These are phyloP conservation scores for Pisolithus orientalis DNA, from an alignment of 768 basidiomycete genomes.

Conservation along the genomic window DNA sequence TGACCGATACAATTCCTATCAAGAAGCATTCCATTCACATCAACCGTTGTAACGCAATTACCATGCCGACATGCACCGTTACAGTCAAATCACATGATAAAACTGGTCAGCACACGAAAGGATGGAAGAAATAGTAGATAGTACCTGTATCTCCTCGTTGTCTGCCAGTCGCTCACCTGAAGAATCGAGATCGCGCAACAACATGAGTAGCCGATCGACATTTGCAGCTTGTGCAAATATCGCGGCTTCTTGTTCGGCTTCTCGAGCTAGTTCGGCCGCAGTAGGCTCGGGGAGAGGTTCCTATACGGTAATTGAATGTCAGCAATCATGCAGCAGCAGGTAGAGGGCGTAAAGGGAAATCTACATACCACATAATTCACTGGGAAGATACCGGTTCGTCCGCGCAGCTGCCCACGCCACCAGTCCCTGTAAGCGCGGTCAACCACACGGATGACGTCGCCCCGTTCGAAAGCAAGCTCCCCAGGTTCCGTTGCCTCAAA, in stretches of 20 bases:
- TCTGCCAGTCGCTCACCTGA: constrained; percentile 81
- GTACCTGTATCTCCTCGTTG: constrained; percentile 82
- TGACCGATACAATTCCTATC: constrained; percentile 81
- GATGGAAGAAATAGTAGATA: constrained; percentile 1
- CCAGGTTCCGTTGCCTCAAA: constrained; percentile 86
- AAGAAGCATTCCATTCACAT: constrained; percentile 2
- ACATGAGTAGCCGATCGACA: constrained; percentile 72
- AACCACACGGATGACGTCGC: constrained; percentile 91
- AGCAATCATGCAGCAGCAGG: not conserved
- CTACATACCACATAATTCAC: constrained; percentile 87
- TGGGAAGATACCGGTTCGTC: constrained; percentile 91
- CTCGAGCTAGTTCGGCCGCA: constrained; percentile 63
- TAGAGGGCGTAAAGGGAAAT: not conserved
- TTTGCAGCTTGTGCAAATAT: constrained; percentile 84
- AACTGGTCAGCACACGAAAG: no score
- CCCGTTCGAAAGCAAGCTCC: constrained; percentile 87
- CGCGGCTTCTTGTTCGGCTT: constrained; percentile 81
- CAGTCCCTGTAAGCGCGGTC: constrained; percentile 93
- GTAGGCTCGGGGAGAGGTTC: constrained; percentile 85
- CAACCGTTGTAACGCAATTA: not conserved
- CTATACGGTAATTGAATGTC: constrained; percentile 29
- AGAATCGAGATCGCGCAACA: constrained; percentile 70
- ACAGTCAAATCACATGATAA: no score
- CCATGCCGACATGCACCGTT: no score
- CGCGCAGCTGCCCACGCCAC: constrained; percentile 92